Base-by-base conservation (phyloP, 106 monocot genomes). In the Dendrobium nobile region DNA sequence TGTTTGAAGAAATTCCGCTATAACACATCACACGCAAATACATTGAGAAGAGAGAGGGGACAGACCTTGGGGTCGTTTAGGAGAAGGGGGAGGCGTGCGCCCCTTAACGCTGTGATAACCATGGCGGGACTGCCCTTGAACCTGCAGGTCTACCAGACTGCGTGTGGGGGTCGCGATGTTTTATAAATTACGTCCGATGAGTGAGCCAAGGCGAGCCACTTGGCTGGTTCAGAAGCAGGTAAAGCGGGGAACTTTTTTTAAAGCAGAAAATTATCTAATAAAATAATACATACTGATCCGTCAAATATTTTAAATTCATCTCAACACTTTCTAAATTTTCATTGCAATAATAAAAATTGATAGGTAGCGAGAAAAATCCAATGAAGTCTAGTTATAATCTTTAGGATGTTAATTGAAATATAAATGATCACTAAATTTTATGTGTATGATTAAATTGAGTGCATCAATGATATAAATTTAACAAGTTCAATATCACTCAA, bases 31-130 rank as follows among this genome's bases (percentile, higher is more conserved):
- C 13, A 51, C 10, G 10, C 51, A 77, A 45, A 48, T 13, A 26
- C 47, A 77, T 22, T 5, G 48, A 73, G 42, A 18, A 20, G 42
- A 9, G 74, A n/a, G 43, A 15, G 74, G 43, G 16, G 74, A 75
- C 77, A 5, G 15, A 77, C 77, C 77, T 77, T 47, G 17, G 77
- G 31, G 31, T 77, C 54, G 54, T 33, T 77, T 9, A 77, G 54
- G 24, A 77, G 44, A 51, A 77, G 54, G 22, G 77, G 77, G 16
- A 47, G 51, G 9, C 54, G 77, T 47, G 44, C 41, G 75, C 75
- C 9, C 24, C 42, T 75, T n/a, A 77, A 24, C 54, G 54, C 77
- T 33, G 54, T 51, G 6, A 54, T 54, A 8, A 28, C 77, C 77
- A 77, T 77, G 54, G 74, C 72, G 27, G 33, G 13, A 0, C 40